Percentiles rank a stretch among this genome's conserved stretches.
These are phyloP conservation scores for Wickerhamomyces sydowiorum DNA, from an alignment of 805 yeast genomes.

Conservation along the genomic window DNA sequence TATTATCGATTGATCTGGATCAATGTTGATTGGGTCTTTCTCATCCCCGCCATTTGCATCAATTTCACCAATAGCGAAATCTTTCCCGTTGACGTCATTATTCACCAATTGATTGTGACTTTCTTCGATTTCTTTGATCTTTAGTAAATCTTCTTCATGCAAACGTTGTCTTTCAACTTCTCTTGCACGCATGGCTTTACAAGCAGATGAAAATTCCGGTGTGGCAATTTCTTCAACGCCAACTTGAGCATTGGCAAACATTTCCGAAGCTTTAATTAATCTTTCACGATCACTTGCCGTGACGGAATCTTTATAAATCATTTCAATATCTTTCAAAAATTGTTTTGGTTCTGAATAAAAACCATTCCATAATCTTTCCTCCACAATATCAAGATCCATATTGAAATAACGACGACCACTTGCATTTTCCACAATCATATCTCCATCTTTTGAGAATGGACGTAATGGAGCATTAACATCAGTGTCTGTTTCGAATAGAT, in stretches of 20 bases:
- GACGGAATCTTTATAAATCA: constrained; percentile 75
- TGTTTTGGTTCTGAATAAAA: constrained; percentile 90
- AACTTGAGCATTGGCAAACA: constrained; percentile 94
- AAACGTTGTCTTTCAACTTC: constrained; percentile 50
- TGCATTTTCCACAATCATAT: constrained; percentile 74
- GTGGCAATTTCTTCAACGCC: constrained; percentile 84
- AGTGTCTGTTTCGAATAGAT: constrained; percentile 62
- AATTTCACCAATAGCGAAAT: background rate
- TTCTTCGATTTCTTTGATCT: constrained; percentile 9
- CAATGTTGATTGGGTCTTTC: background rate
- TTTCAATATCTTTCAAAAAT: constrained; percentile 75
- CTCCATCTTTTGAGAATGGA: constrained; percentile 47
- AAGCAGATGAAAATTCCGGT: constrained; percentile 68
- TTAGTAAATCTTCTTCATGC: constrained; percentile 26
- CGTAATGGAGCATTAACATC: constrained; percentile 28
- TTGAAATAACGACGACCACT: constrained; percentile 73
- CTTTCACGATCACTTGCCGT: constrained; percentile 81
- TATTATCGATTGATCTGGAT: background rate
- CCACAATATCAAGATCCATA: constrained; percentile 91
- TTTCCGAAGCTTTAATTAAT: constrained; percentile 76
- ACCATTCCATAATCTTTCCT: constrained; percentile 96
- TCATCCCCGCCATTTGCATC: background rate
- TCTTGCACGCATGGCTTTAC: constrained; percentile 65
- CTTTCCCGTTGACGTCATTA: background rate
- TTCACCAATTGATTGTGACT: constrained; percentile 1